Conservation (phyloP, 2,329 filamentous ascomycete genomes). For the Parastagonospora avenae region DNA sequence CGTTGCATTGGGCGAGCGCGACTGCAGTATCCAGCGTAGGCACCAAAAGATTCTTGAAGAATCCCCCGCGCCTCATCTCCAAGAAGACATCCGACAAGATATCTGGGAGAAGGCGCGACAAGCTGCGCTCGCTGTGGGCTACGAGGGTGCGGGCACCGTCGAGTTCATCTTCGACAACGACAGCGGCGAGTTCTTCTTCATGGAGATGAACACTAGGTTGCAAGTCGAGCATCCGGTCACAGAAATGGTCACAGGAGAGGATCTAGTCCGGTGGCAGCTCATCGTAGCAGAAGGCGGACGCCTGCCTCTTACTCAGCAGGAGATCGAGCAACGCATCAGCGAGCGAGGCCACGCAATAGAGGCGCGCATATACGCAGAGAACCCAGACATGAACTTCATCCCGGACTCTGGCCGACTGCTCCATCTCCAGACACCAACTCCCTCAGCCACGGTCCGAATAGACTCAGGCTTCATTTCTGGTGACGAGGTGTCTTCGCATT, state of each 20-base stretch:
- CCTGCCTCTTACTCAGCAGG: conserved; percentile 68
- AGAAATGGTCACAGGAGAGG: conserved; percentile 75
- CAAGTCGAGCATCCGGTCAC: conserved; percentile 98
- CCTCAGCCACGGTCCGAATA: conserved; percentile 77
- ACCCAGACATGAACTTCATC: conserved; percentile 87
- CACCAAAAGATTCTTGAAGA: conserved; percentile 72
- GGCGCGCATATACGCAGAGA: conserved; percentile 95
- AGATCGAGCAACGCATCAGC: conserved; percentile 72
- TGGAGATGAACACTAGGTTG: conserved; percentile 79
- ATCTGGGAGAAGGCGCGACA: conserved; percentile 69
- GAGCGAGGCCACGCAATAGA: conserved; percentile 87
- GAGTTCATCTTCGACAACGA: conserved; percentile 75
- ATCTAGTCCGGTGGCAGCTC: conserved; percentile 95
- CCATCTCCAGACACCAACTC: conserved; percentile 75
- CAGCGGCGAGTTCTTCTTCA: conserved; percentile 69
- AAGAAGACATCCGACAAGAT: conserved; percentile 64
- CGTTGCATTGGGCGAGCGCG: conserved; percentile 67
- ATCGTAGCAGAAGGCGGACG: conserved; percentile 75
- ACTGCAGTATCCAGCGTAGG: conserved; percentile 69
- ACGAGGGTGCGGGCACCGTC: conserved; percentile 70
- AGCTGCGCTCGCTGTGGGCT: conserved; percentile 66
- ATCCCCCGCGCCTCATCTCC: conserved; percentile 66
- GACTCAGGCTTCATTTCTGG: conserved; percentile 92
- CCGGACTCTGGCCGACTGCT: conserved; percentile 89
- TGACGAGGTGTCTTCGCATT: conserved; percentile 90